Base-by-base conservation (phyloP, 768 basidiomycete species). In the Coprinopsis marcescibilis region DNA sequence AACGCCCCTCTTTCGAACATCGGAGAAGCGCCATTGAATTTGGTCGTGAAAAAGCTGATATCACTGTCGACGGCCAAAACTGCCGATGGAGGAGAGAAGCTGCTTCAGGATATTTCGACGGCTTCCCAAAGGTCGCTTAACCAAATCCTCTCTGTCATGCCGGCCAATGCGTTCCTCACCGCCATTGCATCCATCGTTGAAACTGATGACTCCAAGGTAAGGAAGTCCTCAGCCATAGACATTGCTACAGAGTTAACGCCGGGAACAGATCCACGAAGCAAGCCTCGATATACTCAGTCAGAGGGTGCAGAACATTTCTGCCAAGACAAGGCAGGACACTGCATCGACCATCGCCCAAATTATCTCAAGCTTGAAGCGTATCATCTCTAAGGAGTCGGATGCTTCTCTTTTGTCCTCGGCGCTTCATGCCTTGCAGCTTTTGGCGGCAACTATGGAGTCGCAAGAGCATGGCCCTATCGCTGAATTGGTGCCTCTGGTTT, bases 401-500 rank as follows among this genome's bases (percentile, higher is more conserved):
- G 69, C 63, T 2, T 38, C 60, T 2, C 59, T 80, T n/a, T 59
- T 65, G 4, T 48, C 59, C 2, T 65, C 77, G 39, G 76, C 81
- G n/a, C 70, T 88, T 45, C 61, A 64, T 12, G 83, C 87, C 3
- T 58, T 95, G 42, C 68, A 70, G 21, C 69, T 76, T 0, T 69
- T 95, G 42, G 77, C 76, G 15, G 57, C 65, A 0, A 82, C 87
- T 0, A 66, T 81, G 35, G 66, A 72, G 36, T 46, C 75, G 0
- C 80, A 80, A 26, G 93, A 97, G 64, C 88, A 92, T 53, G 59
- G 70, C 8, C 58, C 76, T 0, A 60, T 95, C 4, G 67, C 81
- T 0, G 71, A 75, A 14, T 64, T 77, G 2, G 61, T 94, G 6
- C 84, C 87, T 1, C 60, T 71, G 3, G 56, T 87, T 2, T 63